A percentile compares a stretch with the other conserved stretches of the same genome.
phyloP scores from a whole-genome alignment of 2,329 filamentous ascomycete species.

The Emergomyces pasteurianus region DNA sequence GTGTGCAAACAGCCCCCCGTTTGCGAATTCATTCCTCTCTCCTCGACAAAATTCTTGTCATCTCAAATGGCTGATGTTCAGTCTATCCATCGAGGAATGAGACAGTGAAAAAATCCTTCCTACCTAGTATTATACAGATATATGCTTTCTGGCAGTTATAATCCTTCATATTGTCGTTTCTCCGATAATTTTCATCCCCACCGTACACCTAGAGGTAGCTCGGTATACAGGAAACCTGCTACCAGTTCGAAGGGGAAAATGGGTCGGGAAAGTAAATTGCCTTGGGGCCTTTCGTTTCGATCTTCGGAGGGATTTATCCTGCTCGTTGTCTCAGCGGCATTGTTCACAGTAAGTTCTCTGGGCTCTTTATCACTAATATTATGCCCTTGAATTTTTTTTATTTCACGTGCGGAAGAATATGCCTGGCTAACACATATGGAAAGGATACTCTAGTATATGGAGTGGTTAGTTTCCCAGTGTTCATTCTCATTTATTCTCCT shows the following conservation, averaged over 20 bases:
- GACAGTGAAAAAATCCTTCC: background rate
- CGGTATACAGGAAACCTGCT: background rate
- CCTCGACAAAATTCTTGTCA: background rate
- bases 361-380: too few species aligned
- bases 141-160: background rate
- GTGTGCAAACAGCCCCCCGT: background rate
- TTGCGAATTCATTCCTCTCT: background rate
- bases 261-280: background rate
- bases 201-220: background rate
- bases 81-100: background rate
- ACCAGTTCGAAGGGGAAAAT: background rate
- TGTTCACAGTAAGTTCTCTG: background rate
- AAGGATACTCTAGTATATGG: constrained; percentile 2
- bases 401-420: background rate
- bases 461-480: background rate
- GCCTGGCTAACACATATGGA: background rate
- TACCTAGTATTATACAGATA: background rate
- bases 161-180: background rate
- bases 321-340: background rate
- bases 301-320: background rate
- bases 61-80: background rate
- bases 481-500: background rate
- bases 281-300: constrained; percentile 1
- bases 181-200: background rate
- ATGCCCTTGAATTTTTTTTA: background rate